A percentile compares a stretch with the other conserved stretches of the same genome.
Evolutionary conservation across 73 alveolate genomes (phyloP).

Genomic region (Effrenium voratum): DNA sequence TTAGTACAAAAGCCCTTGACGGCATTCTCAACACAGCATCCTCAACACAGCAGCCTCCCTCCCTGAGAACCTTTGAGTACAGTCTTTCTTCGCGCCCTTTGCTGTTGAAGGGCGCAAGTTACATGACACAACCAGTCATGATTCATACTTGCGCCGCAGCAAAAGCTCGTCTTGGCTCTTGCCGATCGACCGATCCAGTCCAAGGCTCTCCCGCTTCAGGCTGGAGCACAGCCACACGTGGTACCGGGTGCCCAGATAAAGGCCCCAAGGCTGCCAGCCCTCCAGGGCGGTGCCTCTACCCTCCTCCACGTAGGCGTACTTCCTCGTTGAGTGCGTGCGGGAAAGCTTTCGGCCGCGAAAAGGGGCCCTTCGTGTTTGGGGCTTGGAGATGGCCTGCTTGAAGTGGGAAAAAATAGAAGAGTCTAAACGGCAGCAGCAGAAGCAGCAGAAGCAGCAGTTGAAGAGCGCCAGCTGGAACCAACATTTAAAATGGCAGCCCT

Average conservation of each 20-base stretch:
- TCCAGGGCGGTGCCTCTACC: neutral
- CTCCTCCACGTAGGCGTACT: neutral
- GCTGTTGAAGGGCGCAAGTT: neutral
- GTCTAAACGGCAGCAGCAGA: no score
- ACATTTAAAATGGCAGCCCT: no score
- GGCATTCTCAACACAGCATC: neutral
- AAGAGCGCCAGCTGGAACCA: no score
- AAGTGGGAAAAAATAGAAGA: no score
- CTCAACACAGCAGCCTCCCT: neutral
- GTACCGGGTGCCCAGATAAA: conserved; percentile 2
- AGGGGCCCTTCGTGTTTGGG: no score
- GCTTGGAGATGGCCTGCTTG: no score
- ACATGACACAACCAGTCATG: neutral
- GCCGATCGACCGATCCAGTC: neutral
- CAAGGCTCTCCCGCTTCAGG: neutral
- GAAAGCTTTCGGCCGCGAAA: no score
- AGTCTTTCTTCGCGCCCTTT: neutral
- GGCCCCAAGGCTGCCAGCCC: conserved; percentile 42
- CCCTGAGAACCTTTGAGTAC: neutral
- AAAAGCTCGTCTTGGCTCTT: neutral
- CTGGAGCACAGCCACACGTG: neutral
- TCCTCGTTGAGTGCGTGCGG: neutral
- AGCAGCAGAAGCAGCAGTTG: no score
- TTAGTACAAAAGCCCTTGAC: neutral
- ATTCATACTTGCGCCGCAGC: neutral